Base-by-base conservation (phyloP, 2,329 filamentous ascomycete genomes). In the Thielaviopsis euricoi region DNA sequence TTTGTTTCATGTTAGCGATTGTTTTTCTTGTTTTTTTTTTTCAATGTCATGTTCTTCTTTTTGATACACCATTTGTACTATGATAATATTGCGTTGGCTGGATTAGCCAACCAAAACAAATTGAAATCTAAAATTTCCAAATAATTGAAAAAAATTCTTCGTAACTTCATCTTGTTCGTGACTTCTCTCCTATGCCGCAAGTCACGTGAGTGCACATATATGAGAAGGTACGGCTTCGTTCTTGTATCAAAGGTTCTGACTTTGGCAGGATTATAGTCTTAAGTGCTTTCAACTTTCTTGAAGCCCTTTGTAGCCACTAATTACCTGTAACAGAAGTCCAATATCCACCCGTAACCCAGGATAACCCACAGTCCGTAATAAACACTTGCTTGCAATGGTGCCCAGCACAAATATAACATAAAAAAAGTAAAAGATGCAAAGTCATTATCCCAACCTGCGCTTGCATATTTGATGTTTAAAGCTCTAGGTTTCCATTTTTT, bases 291-390 rank as follows among this genome's bases (percentile, higher is more conserved):
- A 56, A 51, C 3, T 56, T 56, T 56, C 37, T 23, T 48, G 19
- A 21, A 55, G 40, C 29, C 25, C 57, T 52, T 51, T 53, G 48
- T 50, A 43, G 55, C 53, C 49, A 46, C 55, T 52, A n/a, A n/a
- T n/a, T n/a, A n/a, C n/a, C n/a, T n/a, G n/a, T n/a, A n/a, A n/a
- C 25, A 55, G 26, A 50, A 58, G 50, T 53, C 43, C 52, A 40
- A 58, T 51, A 59, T 49, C 37, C 37, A 6, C 4, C 29, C 29
- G 7, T 33, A 33, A 33, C 29, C 29, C 29, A 33, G 29, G 29
- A 33, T 33, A 33, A 33, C 29, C 48, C 37, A 52, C 50, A 59
- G 21, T 53, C 37, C 50, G 53, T 25, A 48, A 59, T 49, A 56
- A 51, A 22, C 26, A 15, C n/a, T n/a, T n/a, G n/a, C n/a, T n/a